Evolutionary conservation across 1,284 basidiomycete genomes (phyloP).

Genomic region (Paramarasmius palmivorus): DNA sequence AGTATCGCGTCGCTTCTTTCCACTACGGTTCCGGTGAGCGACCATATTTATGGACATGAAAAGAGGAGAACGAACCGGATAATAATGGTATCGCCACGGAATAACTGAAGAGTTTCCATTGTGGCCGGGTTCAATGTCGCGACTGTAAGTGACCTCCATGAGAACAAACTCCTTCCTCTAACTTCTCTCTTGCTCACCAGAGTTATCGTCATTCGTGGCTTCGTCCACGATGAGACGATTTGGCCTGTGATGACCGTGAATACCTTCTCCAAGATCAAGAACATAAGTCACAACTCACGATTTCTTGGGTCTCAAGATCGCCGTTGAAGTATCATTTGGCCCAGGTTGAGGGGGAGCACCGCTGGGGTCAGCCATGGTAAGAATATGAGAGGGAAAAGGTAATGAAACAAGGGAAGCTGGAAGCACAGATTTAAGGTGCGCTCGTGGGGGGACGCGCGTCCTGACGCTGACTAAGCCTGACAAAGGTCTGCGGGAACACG

Average conservation of each 20-base stretch:
- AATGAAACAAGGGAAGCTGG: constrained; percentile 12
- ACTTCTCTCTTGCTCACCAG: constrained; percentile 51
- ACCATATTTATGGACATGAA: constrained; percentile 1
- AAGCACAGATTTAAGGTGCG: constrained; percentile 29
- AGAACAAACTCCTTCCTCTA: not conserved
- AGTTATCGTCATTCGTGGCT: constrained; percentile 89
- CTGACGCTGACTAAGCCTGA: constrained; percentile 17
- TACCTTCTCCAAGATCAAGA: constrained; percentile 8
- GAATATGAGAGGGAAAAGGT: constrained; percentile 18
- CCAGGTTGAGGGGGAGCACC: constrained; percentile 76
- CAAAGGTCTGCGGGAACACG: constrained; percentile 4
- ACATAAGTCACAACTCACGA: constrained; percentile 64
- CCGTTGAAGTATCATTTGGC: constrained; percentile 86
- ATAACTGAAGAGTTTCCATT: constrained; percentile 94
- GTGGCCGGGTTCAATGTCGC: constrained; percentile 95
- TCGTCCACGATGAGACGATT: constrained; percentile 96
- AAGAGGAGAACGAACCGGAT: constrained; percentile 63
- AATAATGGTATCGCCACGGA: constrained; percentile 94
- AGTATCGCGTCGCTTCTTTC: constrained; percentile 94
- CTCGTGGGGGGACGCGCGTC: constrained; percentile 43
- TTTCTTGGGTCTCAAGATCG: constrained; percentile 94
- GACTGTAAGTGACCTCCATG: constrained; percentile 44
- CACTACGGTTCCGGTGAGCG: constrained; percentile 44
- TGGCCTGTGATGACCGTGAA: constrained; percentile 54
- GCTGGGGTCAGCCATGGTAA: constrained; percentile 72